phyloP scores from a whole-genome alignment of 1,284 basidiomycete species.

The Marasmius sp. region DNA sequence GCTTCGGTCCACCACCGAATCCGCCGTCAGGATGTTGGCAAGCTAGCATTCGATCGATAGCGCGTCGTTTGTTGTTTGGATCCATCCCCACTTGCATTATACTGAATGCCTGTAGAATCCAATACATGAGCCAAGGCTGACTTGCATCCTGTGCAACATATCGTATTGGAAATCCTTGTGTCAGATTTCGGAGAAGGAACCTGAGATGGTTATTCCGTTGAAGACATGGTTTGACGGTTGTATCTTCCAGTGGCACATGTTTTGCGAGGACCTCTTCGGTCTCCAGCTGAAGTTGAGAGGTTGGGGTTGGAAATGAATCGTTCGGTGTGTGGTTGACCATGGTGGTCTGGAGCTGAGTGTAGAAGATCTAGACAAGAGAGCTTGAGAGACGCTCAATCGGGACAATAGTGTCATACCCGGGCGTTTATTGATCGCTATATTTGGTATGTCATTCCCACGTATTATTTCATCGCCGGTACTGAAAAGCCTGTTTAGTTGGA shows the following conservation, averaged over 20 bases:
- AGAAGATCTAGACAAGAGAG: background rate
- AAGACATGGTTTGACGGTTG: slow-evolving; percentile 32
- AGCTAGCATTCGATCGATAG: slow-evolving; percentile 75
- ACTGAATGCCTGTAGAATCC: slow-evolving; percentile 84
- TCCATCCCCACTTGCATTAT: slow-evolving; percentile 78
- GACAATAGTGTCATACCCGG: background rate
- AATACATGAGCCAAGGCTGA: slow-evolving; percentile 91
- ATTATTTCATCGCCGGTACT: no score
- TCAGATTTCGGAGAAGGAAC: slow-evolving; percentile 65
- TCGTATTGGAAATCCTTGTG: slow-evolving; percentile 74
- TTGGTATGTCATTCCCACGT: no score
- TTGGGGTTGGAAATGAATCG: slow-evolving; percentile 64
- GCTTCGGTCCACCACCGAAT: slow-evolving; percentile 90
- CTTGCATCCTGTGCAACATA: slow-evolving; percentile 89
- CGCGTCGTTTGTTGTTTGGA: slow-evolving; percentile 70
- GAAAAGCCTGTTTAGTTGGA: no score
- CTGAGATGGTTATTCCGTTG: slow-evolving; percentile 65
- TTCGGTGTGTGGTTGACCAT: slow-evolving; percentile 28
- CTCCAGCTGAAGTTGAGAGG: slow-evolving; percentile 62
- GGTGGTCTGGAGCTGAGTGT: background rate
- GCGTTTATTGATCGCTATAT: background rate
- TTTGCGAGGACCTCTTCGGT: slow-evolving; percentile 66
- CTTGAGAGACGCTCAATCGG: background rate
- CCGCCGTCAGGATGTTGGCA: slow-evolving; percentile 85
- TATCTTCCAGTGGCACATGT: slow-evolving; percentile 33